Evolutionary conservation across 441 rosid genomes (phyloP), one percentile per base, ranked within the genome.

Genomic region (Cnidoscolus chayamansa): DNA sequence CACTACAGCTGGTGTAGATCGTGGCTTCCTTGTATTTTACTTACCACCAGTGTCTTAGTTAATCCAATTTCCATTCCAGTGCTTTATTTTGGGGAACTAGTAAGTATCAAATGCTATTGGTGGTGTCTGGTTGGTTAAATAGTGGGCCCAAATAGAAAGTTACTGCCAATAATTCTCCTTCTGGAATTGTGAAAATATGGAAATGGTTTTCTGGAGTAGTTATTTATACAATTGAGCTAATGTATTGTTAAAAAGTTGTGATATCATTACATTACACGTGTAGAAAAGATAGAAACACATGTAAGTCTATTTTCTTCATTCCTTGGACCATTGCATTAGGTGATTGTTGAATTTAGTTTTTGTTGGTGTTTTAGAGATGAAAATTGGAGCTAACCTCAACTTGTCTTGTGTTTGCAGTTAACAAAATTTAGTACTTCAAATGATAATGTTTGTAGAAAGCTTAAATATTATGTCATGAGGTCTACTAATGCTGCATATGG

Each of bases 401-500:
- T 65, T 76, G 77, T 45, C 16, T 66, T 31, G 66, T 73, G 68
- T 66, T 61, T 84, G 81, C 84, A 96, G 99, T 78, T 87, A 70
- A 77, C 63, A 66, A 84, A 75, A 71, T 80, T 87, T 77, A 74
- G 78, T 76, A 50, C 80, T 68, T 68, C 82, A 77, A 73, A 84
- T 76, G 87, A 80, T 49, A 73, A 76, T 75, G 80, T 84, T 78
- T 77, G 80, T 50, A 75, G 77, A 74, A 91, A 85, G 76, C 76
- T 91, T 77, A 87, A 83, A 74, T 73, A 72, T 66, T 90, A 82
- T 63, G 96, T 90, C 78, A 86, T 82, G 83, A 89, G 77, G 71
- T 89, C 98, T 58, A 68, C 83, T 65, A 80, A 89, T 85, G 94
- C 93, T 79, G 97, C 89, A 75, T 88, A 78, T 73, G 81, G 78